Evolutionary conservation across 768 basidiomycete species (phyloP).

Genomic region (Psilocybe cubensis): DNA sequence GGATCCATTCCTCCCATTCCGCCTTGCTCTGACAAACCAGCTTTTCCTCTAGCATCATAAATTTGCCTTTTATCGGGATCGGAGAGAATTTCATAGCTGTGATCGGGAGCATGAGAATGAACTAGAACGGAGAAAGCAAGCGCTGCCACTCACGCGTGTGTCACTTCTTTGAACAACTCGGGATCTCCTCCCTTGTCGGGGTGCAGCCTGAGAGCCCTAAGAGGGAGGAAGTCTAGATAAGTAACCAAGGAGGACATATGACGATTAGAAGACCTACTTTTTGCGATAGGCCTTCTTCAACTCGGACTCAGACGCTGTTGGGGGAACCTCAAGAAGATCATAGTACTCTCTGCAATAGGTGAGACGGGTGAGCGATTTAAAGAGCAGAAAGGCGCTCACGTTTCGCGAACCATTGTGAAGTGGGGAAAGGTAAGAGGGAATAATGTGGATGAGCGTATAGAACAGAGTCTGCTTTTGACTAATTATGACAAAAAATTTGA

Average conservation of each 20-base stretch:
- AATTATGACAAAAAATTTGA: slow-evolving; percentile 26
- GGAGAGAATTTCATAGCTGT: slow-evolving; percentile 90
- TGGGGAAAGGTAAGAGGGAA: slow-evolving; percentile 21
- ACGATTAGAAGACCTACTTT: slow-evolving; percentile 56
- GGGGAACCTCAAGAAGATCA: slow-evolving; percentile 86
- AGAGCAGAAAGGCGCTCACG: slow-evolving; percentile 17
- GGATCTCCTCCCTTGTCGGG: slow-evolving; percentile 97
- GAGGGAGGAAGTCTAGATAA: slow-evolving; percentile 12
- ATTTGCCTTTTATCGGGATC: slow-evolving; percentile 80
- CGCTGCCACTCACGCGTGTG: slow-evolving; percentile 77
- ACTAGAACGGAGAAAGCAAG: neutral
- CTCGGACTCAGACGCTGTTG: slow-evolving; percentile 79
- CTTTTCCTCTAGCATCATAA: slow-evolving; percentile 93
- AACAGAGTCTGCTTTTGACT: slow-evolving; percentile 29
- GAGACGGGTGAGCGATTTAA: slow-evolving; percentile 2
- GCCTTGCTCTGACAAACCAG: slow-evolving; percentile 83
- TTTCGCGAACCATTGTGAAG: slow-evolving; percentile 27
- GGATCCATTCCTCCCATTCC: slow-evolving; percentile 98
- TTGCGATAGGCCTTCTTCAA: slow-evolving; percentile 97
- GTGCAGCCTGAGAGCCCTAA: slow-evolving; percentile 81
- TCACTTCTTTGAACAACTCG: slow-evolving; percentile 96
- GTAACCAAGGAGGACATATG: slow-evolving; percentile 9
- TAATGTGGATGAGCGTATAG: slow-evolving; percentile 19
- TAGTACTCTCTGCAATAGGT: slow-evolving; percentile 73
- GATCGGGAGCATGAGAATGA: slow-evolving; percentile 4